Evolutionary conservation across 2,329 filamentous ascomycete genomes (phyloP).

Genomic region (Cladosporium cucumerinum): DNA sequence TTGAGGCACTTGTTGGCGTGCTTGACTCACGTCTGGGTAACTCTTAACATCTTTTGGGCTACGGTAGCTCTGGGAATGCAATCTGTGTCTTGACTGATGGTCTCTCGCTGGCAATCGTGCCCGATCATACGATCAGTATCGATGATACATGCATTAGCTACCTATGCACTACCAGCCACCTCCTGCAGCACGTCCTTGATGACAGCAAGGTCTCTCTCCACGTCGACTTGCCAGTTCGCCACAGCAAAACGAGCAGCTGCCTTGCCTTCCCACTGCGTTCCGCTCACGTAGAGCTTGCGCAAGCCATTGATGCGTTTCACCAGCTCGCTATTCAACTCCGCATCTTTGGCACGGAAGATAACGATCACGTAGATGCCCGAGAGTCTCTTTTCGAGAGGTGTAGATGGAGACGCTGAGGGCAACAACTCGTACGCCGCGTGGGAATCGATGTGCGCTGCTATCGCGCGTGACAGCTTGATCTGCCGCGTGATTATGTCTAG

Average conservation of each 20-base stretch:
- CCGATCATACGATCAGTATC: neutral
- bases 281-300: conserved; percentile 75
- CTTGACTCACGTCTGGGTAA: neutral
- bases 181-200: conserved; percentile 58
- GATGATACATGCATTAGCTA: neutral
- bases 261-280: conserved; percentile 70
- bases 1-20: neutral
- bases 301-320: conserved; percentile 69
- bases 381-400: conserved; percentile 38
- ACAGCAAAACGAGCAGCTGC: conserved; percentile 80
- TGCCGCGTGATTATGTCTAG: conserved; percentile 68
- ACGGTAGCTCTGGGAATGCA: no score
- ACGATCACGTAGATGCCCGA: conserved; percentile 66
- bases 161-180: neutral
- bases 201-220: conserved; percentile 63
- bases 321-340: conserved; percentile 62
- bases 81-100: no score
- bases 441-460: conserved; percentile 62
- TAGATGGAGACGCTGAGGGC: conserved; percentile 41
- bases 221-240: conserved; percentile 76
- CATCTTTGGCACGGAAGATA: conserved; percentile 70
- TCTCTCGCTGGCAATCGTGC: neutral
- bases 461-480: conserved; percentile 64
- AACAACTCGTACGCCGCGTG: conserved; percentile 65
- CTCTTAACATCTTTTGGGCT: no score